Evolutionary conservation across 73 alveolate species (phyloP).

Genomic region (Halteria grandinella): DNA sequence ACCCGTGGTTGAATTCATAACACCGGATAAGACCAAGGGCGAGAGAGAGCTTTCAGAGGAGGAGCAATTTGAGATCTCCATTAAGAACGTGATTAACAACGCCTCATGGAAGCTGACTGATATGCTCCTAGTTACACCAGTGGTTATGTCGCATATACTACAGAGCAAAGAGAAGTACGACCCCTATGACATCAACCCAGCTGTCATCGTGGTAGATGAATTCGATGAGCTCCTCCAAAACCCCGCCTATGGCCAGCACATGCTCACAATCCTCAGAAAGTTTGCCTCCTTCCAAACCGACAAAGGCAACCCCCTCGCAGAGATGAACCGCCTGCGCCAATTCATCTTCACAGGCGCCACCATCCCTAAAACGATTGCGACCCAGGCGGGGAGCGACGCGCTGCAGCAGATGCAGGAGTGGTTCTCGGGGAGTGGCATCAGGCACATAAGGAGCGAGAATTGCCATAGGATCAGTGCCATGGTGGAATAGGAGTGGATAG

Average conservation of each 20-base stretch:
- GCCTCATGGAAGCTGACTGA: constrained; percentile 52
- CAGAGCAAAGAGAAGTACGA: constrained; percentile 44
- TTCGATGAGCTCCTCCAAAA: constrained; percentile 51
- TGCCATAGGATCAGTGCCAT: constrained; percentile 5
- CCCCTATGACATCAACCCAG: constrained; percentile 69
- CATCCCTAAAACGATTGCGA: constrained; percentile 51
- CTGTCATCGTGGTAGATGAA: constrained; percentile 60
- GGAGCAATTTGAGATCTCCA: constrained; percentile 49
- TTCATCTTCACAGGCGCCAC: constrained; percentile 61
- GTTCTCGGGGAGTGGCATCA: constrained; percentile 44
- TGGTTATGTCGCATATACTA: constrained; percentile 45
- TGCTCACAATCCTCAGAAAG: constrained; percentile 15
- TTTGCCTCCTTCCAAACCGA: constrained; percentile 7
- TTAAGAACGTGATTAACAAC: constrained; percentile 57
- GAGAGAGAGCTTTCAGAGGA: constrained; percentile 16
- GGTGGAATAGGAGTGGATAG: constrained; percentile 20
- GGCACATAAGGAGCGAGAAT: background rate
- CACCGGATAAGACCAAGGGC: constrained; percentile 42
- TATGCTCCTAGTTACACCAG: constrained; percentile 61
- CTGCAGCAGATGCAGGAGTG: constrained; percentile 8
- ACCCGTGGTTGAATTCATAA: constrained; percentile 65
- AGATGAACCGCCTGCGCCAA: background rate
- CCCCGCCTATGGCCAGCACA: background rate
- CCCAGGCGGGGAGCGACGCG: constrained; percentile 44
- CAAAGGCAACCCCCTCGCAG: background rate